Conservation (phyloP, 208 protist genomes). For the Acanthamoeba triangularis region DNA sequence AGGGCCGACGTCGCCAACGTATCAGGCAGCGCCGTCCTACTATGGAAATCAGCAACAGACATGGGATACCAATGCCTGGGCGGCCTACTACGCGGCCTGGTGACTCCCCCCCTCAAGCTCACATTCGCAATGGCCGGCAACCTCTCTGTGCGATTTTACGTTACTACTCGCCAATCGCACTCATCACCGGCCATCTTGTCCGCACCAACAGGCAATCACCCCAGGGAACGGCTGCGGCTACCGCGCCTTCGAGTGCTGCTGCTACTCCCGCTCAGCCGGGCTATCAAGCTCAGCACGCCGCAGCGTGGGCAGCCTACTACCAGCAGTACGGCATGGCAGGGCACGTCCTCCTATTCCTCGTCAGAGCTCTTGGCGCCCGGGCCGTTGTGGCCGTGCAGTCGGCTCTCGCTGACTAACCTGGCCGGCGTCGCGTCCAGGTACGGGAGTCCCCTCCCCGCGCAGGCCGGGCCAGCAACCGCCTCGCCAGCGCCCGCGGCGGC, state of each 20-base stretch:
- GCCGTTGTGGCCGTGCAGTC: too few species aligned
- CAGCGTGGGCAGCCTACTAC: conserved; percentile 47
- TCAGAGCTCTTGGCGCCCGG: too few species aligned
- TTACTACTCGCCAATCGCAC: neutral
- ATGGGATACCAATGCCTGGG: conserved; percentile 28
- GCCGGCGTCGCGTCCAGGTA: neutral
- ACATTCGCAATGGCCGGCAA: too few species aligned
- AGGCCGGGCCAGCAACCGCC: neutral
- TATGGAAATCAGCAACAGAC: conserved; percentile 24
- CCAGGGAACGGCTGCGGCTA: neutral
- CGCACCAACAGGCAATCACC: neutral
- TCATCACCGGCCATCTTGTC: neutral
- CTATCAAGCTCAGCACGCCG: neutral
- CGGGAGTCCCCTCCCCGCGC: neutral
- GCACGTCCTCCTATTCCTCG: neutral
- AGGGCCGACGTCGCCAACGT: conserved; percentile 3
- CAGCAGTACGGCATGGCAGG: conserved; percentile 22
- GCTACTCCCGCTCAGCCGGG: neutral
- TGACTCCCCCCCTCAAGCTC: neutral
- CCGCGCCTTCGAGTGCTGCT: neutral
- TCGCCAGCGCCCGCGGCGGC: neutral
- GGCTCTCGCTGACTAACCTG: neutral
- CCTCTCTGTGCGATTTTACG: neutral
- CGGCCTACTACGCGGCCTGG: conserved; percentile 54
- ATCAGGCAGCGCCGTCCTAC: conserved; percentile 4